Percentiles rank a stretch among this genome's conserved stretches.
phyloP scores from a whole-genome alignment of 148 eudicot genomes.

The Chenopodium album region DNA sequence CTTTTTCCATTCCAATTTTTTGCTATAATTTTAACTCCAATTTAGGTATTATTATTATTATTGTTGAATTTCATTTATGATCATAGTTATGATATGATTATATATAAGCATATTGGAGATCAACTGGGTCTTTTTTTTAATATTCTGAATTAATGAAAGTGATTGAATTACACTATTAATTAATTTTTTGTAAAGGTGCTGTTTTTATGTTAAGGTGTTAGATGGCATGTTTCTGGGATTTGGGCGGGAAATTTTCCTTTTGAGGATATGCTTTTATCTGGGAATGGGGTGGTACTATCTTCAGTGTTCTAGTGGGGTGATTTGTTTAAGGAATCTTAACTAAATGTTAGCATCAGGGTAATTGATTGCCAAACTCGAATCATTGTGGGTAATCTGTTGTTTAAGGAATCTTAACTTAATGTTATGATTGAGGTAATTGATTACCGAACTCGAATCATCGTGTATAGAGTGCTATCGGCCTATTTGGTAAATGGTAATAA shows the following conservation, averaged over 20 bases:
- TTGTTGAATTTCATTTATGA: neutral
- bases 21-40: neutral
- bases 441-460: neutral
- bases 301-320: too few relatives aligned
- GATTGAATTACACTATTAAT: too few relatives aligned
- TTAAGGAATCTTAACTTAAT: neutral
- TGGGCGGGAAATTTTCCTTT: neutral
- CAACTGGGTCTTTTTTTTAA: neutral
- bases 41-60: too few relatives aligned
- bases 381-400: too few relatives aligned
- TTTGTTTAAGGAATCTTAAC: too few relatives aligned
- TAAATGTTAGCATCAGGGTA: neutral
- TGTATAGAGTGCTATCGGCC: too few relatives aligned
- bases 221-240: neutral
- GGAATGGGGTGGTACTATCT: too few relatives aligned
- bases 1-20: neutral
- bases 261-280: neutral
- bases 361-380: neutral
- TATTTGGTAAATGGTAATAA: too few relatives aligned
- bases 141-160: neutral
- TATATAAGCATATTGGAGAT: neutral
- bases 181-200: neutral
- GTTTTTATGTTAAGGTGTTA: neutral
- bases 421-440: neutral
- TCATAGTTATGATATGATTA: neutral